phyloP scores from a whole-genome alignment of 495 filamentous ascomycete species.

The Penicillium lividum region DNA sequence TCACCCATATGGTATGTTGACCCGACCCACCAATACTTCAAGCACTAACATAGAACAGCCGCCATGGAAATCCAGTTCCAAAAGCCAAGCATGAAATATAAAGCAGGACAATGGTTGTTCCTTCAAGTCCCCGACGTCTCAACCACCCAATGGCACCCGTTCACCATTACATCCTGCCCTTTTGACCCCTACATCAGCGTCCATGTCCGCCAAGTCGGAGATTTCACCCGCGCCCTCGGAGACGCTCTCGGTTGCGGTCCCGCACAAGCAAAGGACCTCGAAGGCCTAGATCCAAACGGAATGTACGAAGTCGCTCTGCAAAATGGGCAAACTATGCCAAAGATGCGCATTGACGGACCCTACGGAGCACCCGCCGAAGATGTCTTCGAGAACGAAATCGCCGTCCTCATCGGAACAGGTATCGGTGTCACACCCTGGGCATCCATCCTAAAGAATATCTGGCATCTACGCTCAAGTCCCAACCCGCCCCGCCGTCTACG shows the following conservation, averaged over 20 bases:
- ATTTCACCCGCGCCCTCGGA: conserved; percentile 86
- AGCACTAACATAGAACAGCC: conserved; percentile 47
- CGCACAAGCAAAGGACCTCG: conserved; percentile 80
- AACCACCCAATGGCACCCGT: conserved; percentile 93
- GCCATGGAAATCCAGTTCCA: conserved; percentile 96
- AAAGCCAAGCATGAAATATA: conserved; percentile 97
- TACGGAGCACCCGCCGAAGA: conserved; percentile 94
- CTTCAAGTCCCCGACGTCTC: conserved; percentile 89
- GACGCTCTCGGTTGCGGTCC: conserved; percentile 90
- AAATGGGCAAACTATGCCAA: conserved; percentile 88
- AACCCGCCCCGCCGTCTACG: conserved; percentile 85
- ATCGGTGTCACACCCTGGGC: conserved; percentile 99
- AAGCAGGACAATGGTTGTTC: conserved; percentile 97
- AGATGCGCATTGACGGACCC: conserved; percentile 86
- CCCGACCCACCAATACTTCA: too few relatives aligned
- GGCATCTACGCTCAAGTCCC: conserved; percentile 83
- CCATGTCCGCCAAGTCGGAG: conserved; percentile 94
- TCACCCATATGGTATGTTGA: conserved; percentile 85
- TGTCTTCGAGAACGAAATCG: conserved; percentile 97
- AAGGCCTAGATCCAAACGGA: conserved; percentile 87
- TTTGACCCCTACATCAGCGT: conserved; percentile 92
- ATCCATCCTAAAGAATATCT: conserved; percentile 97
- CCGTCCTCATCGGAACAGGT: conserved; percentile 93
- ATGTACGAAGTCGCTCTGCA: conserved; percentile 98
- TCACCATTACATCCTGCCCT: conserved; percentile 98